Conservation (phyloP, 768 basidiomycete species). For the Hygrocybe punicea region DNA sequence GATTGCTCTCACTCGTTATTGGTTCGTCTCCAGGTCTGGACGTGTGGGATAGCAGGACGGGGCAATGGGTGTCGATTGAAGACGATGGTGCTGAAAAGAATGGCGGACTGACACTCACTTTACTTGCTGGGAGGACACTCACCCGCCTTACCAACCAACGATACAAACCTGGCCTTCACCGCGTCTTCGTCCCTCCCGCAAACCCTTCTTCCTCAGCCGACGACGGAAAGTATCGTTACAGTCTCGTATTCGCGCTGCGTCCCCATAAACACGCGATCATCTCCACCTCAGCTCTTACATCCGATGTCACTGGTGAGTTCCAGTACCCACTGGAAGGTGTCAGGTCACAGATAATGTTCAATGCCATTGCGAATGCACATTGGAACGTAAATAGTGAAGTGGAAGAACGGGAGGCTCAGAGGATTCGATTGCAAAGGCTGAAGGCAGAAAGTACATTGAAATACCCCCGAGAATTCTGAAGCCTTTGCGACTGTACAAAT, state of each 20-base stretch:
- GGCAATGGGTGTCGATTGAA: background rate
- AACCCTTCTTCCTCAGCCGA: background rate
- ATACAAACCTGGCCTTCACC: conserved; percentile 2
- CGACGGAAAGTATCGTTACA: conserved; percentile 1
- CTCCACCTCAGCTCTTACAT: background rate
- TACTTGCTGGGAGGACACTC: background rate
- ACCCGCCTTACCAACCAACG: background rate
- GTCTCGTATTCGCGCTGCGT: conserved; percentile 1
- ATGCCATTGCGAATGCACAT: background rate
- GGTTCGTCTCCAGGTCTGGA: conserved; percentile 2
- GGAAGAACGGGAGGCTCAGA: conserved; percentile 1
- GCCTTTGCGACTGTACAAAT: too few relatives aligned
- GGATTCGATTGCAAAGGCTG: background rate
- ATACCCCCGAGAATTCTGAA: too few relatives aligned
- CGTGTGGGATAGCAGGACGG: background rate
- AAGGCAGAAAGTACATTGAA: background rate
- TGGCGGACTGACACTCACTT: background rate
- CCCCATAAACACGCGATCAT: background rate
- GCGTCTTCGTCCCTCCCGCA: background rate
- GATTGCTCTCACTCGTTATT: conserved; percentile 1
- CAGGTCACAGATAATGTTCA: background rate
- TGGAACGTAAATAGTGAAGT: background rate
- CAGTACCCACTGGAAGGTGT: conserved; percentile 1
- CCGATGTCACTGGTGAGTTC: background rate
- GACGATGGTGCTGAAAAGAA: background rate